Conservation (phyloP, 352 stramenopile genomes). For the Pythium myriotylum region DNA sequence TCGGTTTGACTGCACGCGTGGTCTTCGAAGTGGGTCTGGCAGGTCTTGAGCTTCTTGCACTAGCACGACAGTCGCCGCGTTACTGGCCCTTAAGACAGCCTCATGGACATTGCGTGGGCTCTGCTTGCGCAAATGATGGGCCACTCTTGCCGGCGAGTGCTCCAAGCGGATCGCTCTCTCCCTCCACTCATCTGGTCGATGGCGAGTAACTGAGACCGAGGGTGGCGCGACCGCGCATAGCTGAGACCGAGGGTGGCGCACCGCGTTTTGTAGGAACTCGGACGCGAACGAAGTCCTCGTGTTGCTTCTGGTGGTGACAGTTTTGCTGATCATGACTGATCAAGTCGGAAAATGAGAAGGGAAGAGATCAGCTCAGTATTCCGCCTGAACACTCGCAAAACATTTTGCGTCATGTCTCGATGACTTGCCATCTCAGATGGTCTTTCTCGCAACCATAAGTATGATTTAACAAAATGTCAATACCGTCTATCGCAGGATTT, state of each 20-base stretch:
- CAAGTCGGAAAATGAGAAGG: too few species aligned
- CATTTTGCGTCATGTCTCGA: too few species aligned
- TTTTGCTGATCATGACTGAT: background rate
- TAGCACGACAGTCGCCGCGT: background rate
- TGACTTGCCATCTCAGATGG: too few species aligned
- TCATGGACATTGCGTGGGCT: background rate
- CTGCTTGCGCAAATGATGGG: background rate
- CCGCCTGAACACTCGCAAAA: too few species aligned
- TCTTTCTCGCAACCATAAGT: too few species aligned
- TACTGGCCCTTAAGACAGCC: conserved; percentile 1
- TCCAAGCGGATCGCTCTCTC: too few species aligned
- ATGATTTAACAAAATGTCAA: too few species aligned
- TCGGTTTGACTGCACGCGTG: background rate
- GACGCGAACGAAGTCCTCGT: background rate
- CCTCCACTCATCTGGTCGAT: too few species aligned
- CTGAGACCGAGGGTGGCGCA: background rate
- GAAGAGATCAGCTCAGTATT: too few species aligned
- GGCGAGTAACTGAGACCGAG: background rate
- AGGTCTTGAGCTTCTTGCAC: conserved; percentile 18
- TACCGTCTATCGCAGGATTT: background rate
- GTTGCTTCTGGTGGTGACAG: background rate
- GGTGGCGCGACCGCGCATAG: background rate
- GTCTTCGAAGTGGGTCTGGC: conserved; percentile 3
- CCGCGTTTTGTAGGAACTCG: background rate
- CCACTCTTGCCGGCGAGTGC: background rate